These are phyloP conservation scores for Tolypocladium paradoxum DNA, from an alignment of 2,329 filamentous ascomycete genomes.

Conservation along the genomic window DNA sequence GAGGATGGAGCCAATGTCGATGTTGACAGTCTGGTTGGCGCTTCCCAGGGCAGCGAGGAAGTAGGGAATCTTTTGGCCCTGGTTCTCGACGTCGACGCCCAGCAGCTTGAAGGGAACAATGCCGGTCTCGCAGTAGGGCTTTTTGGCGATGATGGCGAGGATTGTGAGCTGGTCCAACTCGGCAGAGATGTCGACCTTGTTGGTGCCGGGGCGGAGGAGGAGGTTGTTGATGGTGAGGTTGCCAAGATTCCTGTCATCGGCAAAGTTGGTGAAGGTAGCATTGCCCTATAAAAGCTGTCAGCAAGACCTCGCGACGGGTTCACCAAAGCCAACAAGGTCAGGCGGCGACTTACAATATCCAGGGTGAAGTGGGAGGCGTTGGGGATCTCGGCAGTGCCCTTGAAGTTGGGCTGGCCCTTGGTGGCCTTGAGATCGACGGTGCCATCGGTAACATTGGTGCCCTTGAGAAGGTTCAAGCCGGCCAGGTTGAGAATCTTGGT, in stretches of 20 bases:
- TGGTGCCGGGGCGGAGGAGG: conserved; percentile 45
- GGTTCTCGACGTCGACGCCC: conserved; percentile 39
- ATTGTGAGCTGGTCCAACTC: conserved; percentile 39
- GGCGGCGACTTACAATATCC: conserved; percentile 40
- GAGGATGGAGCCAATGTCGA: conserved; percentile 39
- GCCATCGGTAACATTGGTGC: conserved; percentile 40
- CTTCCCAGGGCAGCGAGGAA: conserved; percentile 43
- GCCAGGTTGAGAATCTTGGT: conserved; percentile 42
- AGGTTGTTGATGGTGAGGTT: conserved; percentile 47
- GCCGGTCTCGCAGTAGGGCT: conserved; percentile 42
- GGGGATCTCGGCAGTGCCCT: conserved; percentile 47
- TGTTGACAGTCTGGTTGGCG: conserved; percentile 37
- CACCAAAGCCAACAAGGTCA: not conserved
- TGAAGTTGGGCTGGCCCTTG: conserved; percentile 46
- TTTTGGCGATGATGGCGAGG: conserved; percentile 24
- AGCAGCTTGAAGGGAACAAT: conserved; percentile 43
- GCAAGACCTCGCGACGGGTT: not conserved
- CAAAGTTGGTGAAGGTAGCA: conserved; percentile 47
- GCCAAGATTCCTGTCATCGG: conserved; percentile 41
- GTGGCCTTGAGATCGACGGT: conserved; percentile 30
- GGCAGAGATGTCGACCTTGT: conserved; percentile 43
- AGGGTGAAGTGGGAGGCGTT: conserved; percentile 55
- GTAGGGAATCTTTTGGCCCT: conserved; percentile 43
- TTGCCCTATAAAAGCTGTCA: conserved; percentile 38
- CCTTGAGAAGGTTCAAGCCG: conserved; percentile 44